phyloP scores from a whole-genome alignment of 495 filamentous ascomycete genomes.

The Penicillium waksmanii region DNA sequence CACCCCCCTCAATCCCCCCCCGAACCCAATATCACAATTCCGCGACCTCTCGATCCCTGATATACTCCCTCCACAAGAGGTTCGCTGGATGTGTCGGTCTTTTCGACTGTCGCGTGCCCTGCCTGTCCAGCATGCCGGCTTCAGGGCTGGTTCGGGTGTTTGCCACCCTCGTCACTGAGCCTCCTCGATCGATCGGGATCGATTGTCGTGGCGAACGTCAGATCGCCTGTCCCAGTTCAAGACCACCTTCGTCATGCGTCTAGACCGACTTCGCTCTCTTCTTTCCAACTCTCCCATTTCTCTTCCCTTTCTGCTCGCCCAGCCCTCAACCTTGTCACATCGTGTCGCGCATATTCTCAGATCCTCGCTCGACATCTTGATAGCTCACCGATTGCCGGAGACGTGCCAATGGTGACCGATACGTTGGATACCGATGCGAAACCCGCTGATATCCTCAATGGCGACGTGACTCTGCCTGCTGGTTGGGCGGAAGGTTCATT shows the following conservation, averaged over 20 bases:
- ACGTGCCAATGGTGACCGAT: constrained; percentile 13
- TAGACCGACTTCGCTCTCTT: constrained; percentile 2
- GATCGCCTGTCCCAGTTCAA: constrained; percentile 22
- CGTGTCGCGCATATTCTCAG: constrained; percentile 13
- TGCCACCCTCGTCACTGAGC: constrained; percentile 36
- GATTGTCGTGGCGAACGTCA: constrained; percentile 31
- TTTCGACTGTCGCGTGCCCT: constrained; percentile 33
- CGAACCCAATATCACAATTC: background rate
- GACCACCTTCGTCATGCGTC: constrained; percentile 25
- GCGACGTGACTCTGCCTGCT: constrained; percentile 17
- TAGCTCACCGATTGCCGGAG: constrained; percentile 1
- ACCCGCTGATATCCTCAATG: constrained; percentile 28
- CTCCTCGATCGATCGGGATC: constrained; percentile 36
- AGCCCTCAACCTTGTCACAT: background rate
- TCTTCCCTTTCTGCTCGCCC: background rate
- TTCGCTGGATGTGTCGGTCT: constrained; percentile 43
- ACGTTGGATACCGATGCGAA: constrained; percentile 12
- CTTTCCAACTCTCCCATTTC: background rate
- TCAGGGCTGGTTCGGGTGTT: constrained; percentile 31
- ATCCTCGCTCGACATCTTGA: constrained; percentile 2
- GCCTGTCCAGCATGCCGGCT: constrained; percentile 38
- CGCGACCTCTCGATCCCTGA: background rate
- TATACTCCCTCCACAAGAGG: constrained; percentile 4
- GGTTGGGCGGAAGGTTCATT: constrained; percentile 26
- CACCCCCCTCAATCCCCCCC: background rate